phyloP scores from a whole-genome alignment of 2,329 filamentous ascomycete species.

The Fusarium oligoseptatum region DNA sequence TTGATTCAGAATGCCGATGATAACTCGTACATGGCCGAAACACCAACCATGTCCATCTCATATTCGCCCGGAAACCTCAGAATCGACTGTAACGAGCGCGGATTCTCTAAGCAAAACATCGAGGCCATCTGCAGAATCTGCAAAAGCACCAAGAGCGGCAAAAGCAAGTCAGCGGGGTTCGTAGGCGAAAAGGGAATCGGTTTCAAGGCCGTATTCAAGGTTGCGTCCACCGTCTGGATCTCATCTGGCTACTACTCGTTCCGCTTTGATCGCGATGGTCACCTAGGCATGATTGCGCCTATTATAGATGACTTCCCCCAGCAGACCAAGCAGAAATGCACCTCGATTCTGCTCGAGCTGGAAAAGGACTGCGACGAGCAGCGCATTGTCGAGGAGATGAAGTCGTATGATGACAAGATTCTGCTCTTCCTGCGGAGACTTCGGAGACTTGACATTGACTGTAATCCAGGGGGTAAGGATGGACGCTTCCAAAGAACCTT shows the following conservation, averaged over 20 bases:
- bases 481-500: not conserved
- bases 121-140: slow-evolving; percentile 51
- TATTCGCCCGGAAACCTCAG: slow-evolving; percentile 34
- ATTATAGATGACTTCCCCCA: slow-evolving; percentile 45
- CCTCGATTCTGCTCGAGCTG: slow-evolving; percentile 30
- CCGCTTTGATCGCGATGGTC: slow-evolving; percentile 47
- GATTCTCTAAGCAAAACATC: slow-evolving; percentile 49
- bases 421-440: slow-evolving; percentile 51
- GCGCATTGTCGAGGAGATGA: slow-evolving; percentile 34
- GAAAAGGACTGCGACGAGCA: not conserved
- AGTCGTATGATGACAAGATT: slow-evolving; percentile 42
- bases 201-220: slow-evolving; percentile 53
- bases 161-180: slow-evolving; percentile 41
- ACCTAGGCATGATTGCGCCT: slow-evolving; percentile 53
- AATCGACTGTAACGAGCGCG: slow-evolving; percentile 53
- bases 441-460: slow-evolving; percentile 27
- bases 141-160: slow-evolving; percentile 49
- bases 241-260: slow-evolving; percentile 48
- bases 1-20: slow-evolving; percentile 58
- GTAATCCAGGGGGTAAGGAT: not conserved
- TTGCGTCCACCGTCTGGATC: slow-evolving; percentile 48
- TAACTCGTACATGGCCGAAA: slow-evolving; percentile 47
- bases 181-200: slow-evolving; percentile 54
- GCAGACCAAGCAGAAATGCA: slow-evolving; percentile 34
- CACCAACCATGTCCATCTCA: slow-evolving; percentile 8